phyloP scores from a whole-genome alignment of 345 rosid species.

The Rubroshorea leprosula region DNA sequence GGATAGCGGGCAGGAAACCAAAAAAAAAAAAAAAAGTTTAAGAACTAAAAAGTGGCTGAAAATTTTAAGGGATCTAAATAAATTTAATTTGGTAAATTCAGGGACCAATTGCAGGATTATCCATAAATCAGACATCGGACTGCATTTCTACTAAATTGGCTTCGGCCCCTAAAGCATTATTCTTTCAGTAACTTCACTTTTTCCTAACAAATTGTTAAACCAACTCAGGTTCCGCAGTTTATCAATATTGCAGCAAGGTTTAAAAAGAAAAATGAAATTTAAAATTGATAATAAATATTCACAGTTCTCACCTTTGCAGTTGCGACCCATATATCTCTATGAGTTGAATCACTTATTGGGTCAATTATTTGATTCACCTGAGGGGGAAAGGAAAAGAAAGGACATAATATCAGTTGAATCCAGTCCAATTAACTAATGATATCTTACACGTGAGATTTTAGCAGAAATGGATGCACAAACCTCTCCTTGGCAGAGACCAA shows the following conservation, averaged over 20 bases:
- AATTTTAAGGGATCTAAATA: too few relatives aligned
- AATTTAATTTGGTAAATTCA: too few relatives aligned
- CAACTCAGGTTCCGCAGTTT: neutral
- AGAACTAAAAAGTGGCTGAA: too few relatives aligned
- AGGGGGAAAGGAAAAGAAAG: conserved; percentile 12
- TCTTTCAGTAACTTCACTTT: too few relatives aligned
- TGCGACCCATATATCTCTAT: conserved; percentile 75
- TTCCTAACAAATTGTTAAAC: too few relatives aligned
- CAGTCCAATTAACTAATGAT: neutral
- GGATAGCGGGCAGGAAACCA: too few relatives aligned
- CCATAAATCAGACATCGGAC: too few relatives aligned
- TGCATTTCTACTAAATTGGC: too few relatives aligned
- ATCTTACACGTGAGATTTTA: neutral
- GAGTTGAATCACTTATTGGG: conserved; percentile 81
- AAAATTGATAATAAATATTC: neutral
- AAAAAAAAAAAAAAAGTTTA: too few relatives aligned
- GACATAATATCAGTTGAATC: neutral
- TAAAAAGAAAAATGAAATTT: neutral
- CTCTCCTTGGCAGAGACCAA: conserved; percentile 73
- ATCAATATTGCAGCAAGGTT: neutral
- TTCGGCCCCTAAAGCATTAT: too few relatives aligned
- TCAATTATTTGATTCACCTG: conserved; percentile 70
- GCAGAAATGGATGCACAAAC: conserved; percentile 28
- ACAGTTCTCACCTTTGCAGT: conserved; percentile 68
- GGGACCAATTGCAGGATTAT: too few relatives aligned